Conservation (phyloP, 2,329 filamentous ascomycete genomes). For the Camptophora hylomeconis region DNA sequence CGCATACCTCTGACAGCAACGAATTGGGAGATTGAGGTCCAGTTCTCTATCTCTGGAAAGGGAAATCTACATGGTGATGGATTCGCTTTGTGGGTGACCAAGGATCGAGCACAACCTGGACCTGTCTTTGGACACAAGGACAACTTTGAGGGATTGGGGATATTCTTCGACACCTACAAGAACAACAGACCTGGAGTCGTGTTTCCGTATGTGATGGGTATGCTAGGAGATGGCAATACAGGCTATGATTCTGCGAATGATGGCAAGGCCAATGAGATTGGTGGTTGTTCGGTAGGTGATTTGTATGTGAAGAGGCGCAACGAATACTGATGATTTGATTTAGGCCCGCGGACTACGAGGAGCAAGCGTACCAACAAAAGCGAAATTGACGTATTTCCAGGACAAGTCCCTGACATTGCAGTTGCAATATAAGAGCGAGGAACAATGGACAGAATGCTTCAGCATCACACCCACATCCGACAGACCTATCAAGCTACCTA, state of each 20-base stretch:
- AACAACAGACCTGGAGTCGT: conserved; percentile 93
- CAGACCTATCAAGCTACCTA: conserved; percentile 65
- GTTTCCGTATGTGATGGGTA: conserved; percentile 97
- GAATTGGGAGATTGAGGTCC: conserved; percentile 96
- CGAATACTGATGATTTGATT: neutral
- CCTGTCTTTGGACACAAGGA: conserved; percentile 80
- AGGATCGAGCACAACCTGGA: conserved; percentile 68
- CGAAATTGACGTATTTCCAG: conserved; percentile 88
- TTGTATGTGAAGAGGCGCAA: neutral
- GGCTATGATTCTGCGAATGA: conserved; percentile 87
- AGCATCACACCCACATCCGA: conserved; percentile 47
- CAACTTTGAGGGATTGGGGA: conserved; percentile 81
- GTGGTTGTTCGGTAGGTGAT: conserved; percentile 65
- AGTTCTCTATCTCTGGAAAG: conserved; percentile 85
- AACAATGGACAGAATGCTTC: conserved; percentile 85
- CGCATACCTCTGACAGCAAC: conserved; percentile 89
- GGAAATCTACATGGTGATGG: conserved; percentile 90
- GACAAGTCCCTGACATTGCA: conserved; percentile 85
- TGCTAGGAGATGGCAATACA: conserved; percentile 85
- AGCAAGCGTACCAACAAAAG: conserved; percentile 65
- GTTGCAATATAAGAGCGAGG: conserved; percentile 83
- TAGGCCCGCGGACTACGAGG: conserved; percentile 76
- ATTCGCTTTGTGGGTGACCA: conserved; percentile 96
- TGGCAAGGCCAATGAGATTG: conserved; percentile 83
- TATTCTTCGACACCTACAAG: conserved; percentile 99